Base-by-base conservation (phyloP, 306 rosid genomes). In the Heteromeles arbutifolia region DNA sequence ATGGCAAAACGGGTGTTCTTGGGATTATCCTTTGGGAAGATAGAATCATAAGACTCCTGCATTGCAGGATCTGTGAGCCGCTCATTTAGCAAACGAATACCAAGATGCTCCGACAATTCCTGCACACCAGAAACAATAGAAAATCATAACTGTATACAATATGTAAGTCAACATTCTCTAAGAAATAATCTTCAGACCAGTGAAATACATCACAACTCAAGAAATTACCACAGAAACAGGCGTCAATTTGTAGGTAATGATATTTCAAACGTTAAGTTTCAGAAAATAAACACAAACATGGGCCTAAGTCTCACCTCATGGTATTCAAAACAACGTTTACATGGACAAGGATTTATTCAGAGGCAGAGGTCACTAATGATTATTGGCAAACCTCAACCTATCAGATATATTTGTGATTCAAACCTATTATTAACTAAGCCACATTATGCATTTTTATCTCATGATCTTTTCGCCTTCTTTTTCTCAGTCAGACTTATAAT, bases 41-140 rank as follows among this genome's bases (percentile, higher is more conserved):
- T 89, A 14, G 90, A 89, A 63, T 93, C 98, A 25, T 82, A 89
- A 1, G 91, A 86, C 9, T 87, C 96, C 78, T 86, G 91, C 96
- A 90, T 81, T 7, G 87, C 77, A 5, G 90, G 82, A 39, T 92
- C 91, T 3, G 74, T 80, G 45, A 92, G 80, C 69, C 91, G 85
- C 86, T 93, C 96, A 58, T 89, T 93, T 39, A 93, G 82, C 56
- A 87, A 43, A 65, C 89, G 82, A 54, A 93, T 89, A 59, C 95
- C 95, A 72, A 89, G 87, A 86, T 89, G 98, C 80, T 93, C 98
- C 0, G 96, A 93, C 76, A 93, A 69, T 84, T 93, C 98, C 98
- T 92, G 89, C 81, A 83, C 79, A 83, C 53, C 81, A 84, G 39
- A 73, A 66, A 29, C 34, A 77, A 77, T 15, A 73, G 34, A 66